Evolutionary conservation across 179 eudicot genomes (phyloP), one percentile per base, ranked within the genome.

Genomic region (Beta corolliflora): DNA sequence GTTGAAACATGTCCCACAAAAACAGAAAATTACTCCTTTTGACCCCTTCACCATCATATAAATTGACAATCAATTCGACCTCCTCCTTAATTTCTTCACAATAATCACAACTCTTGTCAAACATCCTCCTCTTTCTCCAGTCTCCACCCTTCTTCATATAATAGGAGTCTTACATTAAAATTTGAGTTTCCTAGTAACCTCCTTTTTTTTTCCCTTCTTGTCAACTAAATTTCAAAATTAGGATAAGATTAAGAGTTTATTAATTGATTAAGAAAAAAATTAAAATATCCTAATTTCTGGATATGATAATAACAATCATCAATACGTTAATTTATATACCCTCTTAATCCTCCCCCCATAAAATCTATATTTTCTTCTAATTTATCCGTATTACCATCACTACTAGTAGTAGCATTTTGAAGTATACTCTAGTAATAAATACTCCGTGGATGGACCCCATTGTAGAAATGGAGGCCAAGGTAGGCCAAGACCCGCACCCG

Each of bases 401-500:
- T 2, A 2, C 41, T 36, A 36, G 41, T 36, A 36, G 3, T 41
- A 60, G 12, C 2, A 46, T 0, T 71, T 67, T 3, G 11, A 29
- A 25, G 3, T 12, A 31, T 36, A 36, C 41, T 36, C 41, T 36
- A 36, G 14, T 31, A 64, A 25, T 25, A 25, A 25, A 1, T 11
- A 21, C n/a, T n/a, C n/a, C n/a, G 7, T 19, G 56, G n/a, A 88
- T 88, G 89, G 90, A 90, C 75, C 88, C 81, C 67, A 68, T 86
- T 56, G 79, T 86, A 55, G 98, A 94, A 85, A 83, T 87, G 73
- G 89, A 87, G 71, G 90, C 90, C 5, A 94, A 94, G 80, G 63
- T 81, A 65, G 79, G 77, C 0, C 87, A 94, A 63, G 95, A 93
- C 79, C 89, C 86, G 9, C 64, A 63, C 75, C 81, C n/a, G 59